A percentile compares a stretch with the other conserved stretches of the same genome.
phyloP scores from a whole-genome alignment of 1,284 basidiomycete genomes.

The Volvariella volvacea region DNA sequence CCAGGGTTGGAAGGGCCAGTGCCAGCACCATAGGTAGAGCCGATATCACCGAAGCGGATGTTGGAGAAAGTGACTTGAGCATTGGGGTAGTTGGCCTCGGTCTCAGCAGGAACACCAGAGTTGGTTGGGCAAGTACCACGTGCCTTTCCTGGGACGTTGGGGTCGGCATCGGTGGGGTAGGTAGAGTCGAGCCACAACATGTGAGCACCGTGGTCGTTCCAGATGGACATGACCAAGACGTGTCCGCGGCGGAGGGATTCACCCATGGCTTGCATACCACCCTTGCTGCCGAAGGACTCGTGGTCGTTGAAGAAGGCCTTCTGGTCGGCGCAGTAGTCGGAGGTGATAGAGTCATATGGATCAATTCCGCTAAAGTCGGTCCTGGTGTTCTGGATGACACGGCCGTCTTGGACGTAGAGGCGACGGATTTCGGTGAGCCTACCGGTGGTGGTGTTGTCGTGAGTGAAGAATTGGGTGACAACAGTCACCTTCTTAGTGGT shows the following conservation, averaged over 20 bases:
- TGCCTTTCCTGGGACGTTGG: conserved; percentile 30
- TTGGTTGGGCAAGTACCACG: conserved; percentile 43
- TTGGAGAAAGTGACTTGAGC: conserved; percentile 39
- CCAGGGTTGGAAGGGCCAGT: neutral
- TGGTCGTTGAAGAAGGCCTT: conserved; percentile 35
- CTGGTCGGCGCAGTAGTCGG: conserved; percentile 32
- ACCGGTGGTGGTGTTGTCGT: conserved; percentile 35
- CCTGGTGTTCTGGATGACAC: conserved; percentile 43
- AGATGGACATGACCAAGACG: conserved; percentile 41
- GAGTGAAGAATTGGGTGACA: conserved; percentile 32
- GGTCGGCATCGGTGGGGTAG: conserved; percentile 25
- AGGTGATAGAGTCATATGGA: conserved; percentile 32
- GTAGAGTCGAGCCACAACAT: conserved; percentile 41
- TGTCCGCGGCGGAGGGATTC: conserved; percentile 27
- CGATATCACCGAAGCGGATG: conserved; percentile 40
- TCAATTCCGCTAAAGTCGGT: conserved; percentile 34
- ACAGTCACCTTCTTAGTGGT: conserved; percentile 30
- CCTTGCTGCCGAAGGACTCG: conserved; percentile 38
- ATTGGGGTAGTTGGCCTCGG: conserved; percentile 29
- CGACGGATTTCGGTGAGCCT: conserved; percentile 43
- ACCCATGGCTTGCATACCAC: conserved; percentile 31
- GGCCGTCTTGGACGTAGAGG: conserved; percentile 45
- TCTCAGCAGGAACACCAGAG: conserved; percentile 32
- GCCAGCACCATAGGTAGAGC: conserved; percentile 27
- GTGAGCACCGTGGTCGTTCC: conserved; percentile 47